These are phyloP conservation scores for Auriscalpium orientale DNA, from an alignment of 768 basidiomycete genomes.

Conservation along the genomic window DNA sequence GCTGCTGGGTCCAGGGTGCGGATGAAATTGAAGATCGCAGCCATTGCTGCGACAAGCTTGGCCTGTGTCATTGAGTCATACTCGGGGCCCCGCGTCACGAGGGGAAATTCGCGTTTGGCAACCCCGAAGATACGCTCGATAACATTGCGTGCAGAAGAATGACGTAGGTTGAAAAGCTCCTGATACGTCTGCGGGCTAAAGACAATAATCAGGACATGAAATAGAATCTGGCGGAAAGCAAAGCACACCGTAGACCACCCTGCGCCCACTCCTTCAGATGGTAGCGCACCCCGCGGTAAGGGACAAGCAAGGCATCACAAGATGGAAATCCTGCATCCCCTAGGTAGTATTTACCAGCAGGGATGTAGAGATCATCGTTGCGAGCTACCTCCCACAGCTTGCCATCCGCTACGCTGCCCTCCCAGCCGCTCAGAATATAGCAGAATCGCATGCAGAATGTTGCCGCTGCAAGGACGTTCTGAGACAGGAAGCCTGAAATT, in stretches of 20 bases:
- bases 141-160: slow-evolving; percentile 14
- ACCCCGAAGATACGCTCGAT: slow-evolving; percentile 20
- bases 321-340: slow-evolving; percentile 26
- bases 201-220: not conserved
- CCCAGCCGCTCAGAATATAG: slow-evolving; percentile 23
- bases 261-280: slow-evolving; percentile 27
- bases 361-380: slow-evolving; percentile 16
- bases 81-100: slow-evolving; percentile 11
- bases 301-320: slow-evolving; percentile 20
- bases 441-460: slow-evolving; percentile 19
- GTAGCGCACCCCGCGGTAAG: slow-evolving; percentile 24
- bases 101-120: slow-evolving; percentile 11
- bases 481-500: slow-evolving; percentile 4
- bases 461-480: slow-evolving; percentile 25
- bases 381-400: slow-evolving; percentile 20
- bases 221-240: not conserved
- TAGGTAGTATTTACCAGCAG: slow-evolving; percentile 22
- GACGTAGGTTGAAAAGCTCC: slow-evolving; percentile 17
- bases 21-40: slow-evolving; percentile 28
- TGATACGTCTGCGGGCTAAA: slow-evolving; percentile 10
- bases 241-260: slow-evolving; percentile 4
- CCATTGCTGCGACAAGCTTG: slow-evolving; percentile 20
- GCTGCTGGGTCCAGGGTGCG: slow-evolving; percentile 20
- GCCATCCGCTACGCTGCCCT: slow-evolving; percentile 24
- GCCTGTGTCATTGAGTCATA: slow-evolving; percentile 23